These are phyloP conservation scores for Macrolepiota dolichaula DNA, from an alignment of 768 basidiomycete genomes.

Conservation along the genomic window DNA sequence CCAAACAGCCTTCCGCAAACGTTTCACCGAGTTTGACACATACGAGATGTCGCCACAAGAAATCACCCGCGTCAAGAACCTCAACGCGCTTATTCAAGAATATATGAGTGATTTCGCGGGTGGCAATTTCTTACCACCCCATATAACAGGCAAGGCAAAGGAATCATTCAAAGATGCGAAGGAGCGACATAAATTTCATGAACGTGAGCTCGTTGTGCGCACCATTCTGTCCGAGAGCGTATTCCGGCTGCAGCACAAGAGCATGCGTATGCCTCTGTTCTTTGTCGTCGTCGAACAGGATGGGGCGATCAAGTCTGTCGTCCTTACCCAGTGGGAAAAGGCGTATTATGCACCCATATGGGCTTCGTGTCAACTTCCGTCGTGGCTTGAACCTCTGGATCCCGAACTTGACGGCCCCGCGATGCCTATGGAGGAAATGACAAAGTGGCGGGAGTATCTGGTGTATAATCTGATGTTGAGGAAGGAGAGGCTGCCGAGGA, in stretches of 20 bases:
- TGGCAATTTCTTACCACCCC: constrained; percentile 9
- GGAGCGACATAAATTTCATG: constrained; percentile 8
- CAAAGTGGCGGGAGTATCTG: constrained; percentile 8
- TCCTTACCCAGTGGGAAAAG: constrained; percentile 12
- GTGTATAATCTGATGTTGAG: constrained; percentile 10
- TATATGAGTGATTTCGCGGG: constrained; percentile 10
- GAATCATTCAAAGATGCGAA: constrained; percentile 6
- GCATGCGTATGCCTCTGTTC: constrained; percentile 8
- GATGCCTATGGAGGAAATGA: constrained; percentile 9
- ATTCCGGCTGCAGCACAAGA: constrained; percentile 8
- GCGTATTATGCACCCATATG: constrained; percentile 9
- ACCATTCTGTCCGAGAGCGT: constrained; percentile 5
- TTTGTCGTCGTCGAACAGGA: constrained; percentile 9
- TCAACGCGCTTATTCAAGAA: constrained; percentile 3
- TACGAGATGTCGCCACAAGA: constrained; percentile 9
- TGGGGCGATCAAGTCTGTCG: constrained; percentile 7
- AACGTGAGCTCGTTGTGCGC: background rate
- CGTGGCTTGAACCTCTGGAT: constrained; percentile 10
- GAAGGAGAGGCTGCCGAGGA: constrained; percentile 11
- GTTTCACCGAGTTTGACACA: constrained; percentile 6
- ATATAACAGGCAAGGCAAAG: constrained; percentile 4
- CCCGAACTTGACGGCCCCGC: background rate
- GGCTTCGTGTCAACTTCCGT: constrained; percentile 10
- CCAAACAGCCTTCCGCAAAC: background rate
- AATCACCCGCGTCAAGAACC: constrained; percentile 1